Conservation (phyloP, 192 early-diverging fungal species). For the Gigaspora rosea region DNA sequence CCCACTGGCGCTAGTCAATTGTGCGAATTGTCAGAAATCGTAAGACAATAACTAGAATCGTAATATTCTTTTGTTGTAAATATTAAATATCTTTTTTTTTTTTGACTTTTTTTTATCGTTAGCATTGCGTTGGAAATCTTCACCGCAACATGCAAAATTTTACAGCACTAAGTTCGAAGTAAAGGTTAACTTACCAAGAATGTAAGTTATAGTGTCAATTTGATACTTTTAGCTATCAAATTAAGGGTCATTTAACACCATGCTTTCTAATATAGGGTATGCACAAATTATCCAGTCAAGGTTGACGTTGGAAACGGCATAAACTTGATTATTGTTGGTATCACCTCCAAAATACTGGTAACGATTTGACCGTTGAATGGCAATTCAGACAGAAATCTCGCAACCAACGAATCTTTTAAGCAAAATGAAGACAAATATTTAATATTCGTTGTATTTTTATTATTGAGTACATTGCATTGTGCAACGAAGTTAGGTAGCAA, state of each 20-base stretch:
- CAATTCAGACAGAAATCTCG: not conserved
- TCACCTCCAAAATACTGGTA: too few relatives aligned
- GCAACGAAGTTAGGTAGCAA: not conserved
- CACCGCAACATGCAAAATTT: not conserved
- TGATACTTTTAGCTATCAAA: too few relatives aligned
- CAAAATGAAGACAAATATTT: not conserved
- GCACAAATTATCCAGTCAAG: too few relatives aligned
- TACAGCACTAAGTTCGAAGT: not conserved
- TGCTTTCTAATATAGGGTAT: too few relatives aligned
- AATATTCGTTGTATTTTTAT: not conserved
- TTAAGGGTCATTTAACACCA: too few relatives aligned
- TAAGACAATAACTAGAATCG: not conserved
- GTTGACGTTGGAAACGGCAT: not conserved
- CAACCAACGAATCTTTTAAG: not conserved
- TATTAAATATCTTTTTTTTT: not conserved
- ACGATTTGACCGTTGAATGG: too few relatives aligned
- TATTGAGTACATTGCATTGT: not conserved
- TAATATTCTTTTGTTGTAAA: not conserved
- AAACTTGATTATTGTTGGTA: too few relatives aligned
- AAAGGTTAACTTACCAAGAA: too few relatives aligned
- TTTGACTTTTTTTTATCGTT: not conserved
- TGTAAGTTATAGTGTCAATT: too few relatives aligned
- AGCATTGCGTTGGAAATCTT: not conserved
- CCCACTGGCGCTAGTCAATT: not conserved
- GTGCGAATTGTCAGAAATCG: not conserved